Evolutionary conservation across 2,329 filamentous ascomycete species (phyloP).

Genomic region (Penicillium sp.): DNA sequence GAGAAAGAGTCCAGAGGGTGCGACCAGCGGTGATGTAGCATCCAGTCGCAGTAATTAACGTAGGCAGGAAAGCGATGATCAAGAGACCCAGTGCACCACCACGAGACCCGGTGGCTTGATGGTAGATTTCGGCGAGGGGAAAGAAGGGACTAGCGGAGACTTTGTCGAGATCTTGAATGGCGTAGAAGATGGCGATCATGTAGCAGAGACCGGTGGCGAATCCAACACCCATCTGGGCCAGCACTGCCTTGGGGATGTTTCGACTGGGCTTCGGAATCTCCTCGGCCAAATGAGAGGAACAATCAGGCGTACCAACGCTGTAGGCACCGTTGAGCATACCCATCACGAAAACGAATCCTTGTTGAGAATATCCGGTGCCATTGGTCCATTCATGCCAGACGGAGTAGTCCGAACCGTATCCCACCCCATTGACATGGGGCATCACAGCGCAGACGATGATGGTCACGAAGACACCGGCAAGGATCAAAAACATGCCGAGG

Average conservation of each 20-base stretch:
- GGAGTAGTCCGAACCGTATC: conserved; percentile 47
- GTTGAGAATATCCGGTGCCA: conserved; percentile 39
- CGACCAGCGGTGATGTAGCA: conserved; percentile 57
- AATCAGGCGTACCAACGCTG: conserved; percentile 61
- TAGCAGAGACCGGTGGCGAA: conserved; percentile 46
- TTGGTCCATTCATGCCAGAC: conserved; percentile 55
- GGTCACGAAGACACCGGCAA: conserved; percentile 49
- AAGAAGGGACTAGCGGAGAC: conserved; percentile 35
- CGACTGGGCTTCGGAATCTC: conserved; percentile 51
- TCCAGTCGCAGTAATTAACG: conserved; percentile 49
- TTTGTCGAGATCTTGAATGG: conserved; percentile 38
- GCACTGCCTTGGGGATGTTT: conserved; percentile 48
- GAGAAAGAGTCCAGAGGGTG: conserved; percentile 54
- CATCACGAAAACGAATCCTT: conserved; percentile 59
- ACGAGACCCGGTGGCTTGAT: conserved; percentile 44
- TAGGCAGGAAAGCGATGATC: conserved; percentile 53
- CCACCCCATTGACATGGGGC: conserved; percentile 42
- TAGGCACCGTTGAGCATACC: conserved; percentile 66
- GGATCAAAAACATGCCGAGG: conserved; percentile 52
- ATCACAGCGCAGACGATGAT: conserved; percentile 52
- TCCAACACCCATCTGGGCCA: conserved; percentile 46
- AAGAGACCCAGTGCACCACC: conserved; percentile 53
- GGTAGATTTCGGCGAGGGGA: conserved; percentile 46
- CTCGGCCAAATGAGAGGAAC: conserved; percentile 59
- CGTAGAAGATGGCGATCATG: conserved; percentile 49